Evolutionary conservation across 1,284 basidiomycete genomes (phyloP), one percentile per base, ranked within the genome.

Genomic region (Melampsora abietis-canadensis): DNA sequence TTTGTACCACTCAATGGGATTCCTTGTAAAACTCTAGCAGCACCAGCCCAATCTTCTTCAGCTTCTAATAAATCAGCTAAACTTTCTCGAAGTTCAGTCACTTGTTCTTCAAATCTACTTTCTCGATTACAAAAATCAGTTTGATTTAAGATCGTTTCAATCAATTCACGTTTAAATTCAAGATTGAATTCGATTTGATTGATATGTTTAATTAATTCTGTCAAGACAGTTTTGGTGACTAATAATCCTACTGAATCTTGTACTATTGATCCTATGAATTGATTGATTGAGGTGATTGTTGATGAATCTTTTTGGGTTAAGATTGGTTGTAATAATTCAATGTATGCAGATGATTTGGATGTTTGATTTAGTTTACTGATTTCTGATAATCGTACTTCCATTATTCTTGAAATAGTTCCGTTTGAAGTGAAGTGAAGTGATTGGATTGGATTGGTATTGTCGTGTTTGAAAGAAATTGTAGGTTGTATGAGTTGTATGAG

Each of bases 81-180:
- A 79, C 94, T 89, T 79, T 92, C 90, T 66, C 93, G 86, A 75
- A 98, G 83, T 4, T 87, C 85, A 76, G 92, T 92, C 7, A 93
- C 94, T 86, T 96, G 93, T 82, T 98, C 94, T 82, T 98, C 95
- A 80, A 92, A 96, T 83, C 91, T 94, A 54, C 88, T 88, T 78
- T 88, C 86, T 75, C 89, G 86, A 0, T 90, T 88, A 79, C 92
- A 90, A 27, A 92, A 84, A 47, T 87, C 86, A 51, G 85, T 40
- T 46, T 66, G 62, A 19, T 54, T 84, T 51, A 95, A 84, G 0
- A 88, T 88, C 73, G 89, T 87, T 80, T 91, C 85, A 24, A 93
- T 86, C 68, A 93, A 84, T 68, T 84, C 84, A 81, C 90, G 90
- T 78, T 87, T 86, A 34, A 87, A 78, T 19, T 87, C 86, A 15